A percentile compares a stretch with the other conserved stretches of the same genome.
Evolutionary conservation across 768 basidiomycete species (phyloP).

Genomic region (Boletellus emodensis): DNA sequence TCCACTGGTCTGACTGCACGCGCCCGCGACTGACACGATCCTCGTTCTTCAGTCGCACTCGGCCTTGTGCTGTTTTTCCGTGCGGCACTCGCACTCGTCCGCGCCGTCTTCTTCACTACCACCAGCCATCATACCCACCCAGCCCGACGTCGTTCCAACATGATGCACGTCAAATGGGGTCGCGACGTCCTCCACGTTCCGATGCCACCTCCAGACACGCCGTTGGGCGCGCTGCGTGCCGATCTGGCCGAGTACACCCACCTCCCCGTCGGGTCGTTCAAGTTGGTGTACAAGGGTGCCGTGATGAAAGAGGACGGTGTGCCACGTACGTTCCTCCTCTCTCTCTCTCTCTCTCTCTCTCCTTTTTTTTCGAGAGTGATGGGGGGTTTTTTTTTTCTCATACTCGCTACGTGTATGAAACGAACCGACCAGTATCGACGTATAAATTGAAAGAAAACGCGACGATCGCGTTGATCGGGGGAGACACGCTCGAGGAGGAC

Average conservation of each 20-base stretch:
- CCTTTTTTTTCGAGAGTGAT: no score
- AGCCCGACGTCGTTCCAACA: conserved; percentile 21
- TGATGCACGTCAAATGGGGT: conserved; percentile 48
- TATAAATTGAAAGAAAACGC: conserved; percentile 71
- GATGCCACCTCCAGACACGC: conserved; percentile 55
- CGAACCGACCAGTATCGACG: conserved; percentile 62
- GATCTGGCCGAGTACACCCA: conserved; percentile 72
- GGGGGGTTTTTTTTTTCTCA: not conserved
- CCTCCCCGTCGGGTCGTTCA: conserved; percentile 66
- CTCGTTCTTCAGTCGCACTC: conserved; percentile 24
- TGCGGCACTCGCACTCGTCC: conserved; percentile 20
- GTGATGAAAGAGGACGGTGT: conserved; percentile 82
- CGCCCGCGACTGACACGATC: not conserved
- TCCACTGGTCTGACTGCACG: no score
- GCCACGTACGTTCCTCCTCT: conserved; percentile 43
- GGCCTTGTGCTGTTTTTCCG: conserved; percentile 34
- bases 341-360: conserved; percentile 5
- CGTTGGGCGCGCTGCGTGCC: conserved; percentile 53
- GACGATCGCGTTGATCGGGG: conserved; percentile 66
- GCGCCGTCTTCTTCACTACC: conserved; percentile 8
- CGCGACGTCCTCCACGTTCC: conserved; percentile 48
- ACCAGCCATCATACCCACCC: not conserved
- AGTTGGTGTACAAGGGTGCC: conserved; percentile 86
- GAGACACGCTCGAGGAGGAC: conserved; percentile 22
- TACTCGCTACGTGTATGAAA: no score